Evolutionary conservation across 1,284 basidiomycete genomes (phyloP).

Genomic region (Apiotrichum akiyoshidainum): DNA sequence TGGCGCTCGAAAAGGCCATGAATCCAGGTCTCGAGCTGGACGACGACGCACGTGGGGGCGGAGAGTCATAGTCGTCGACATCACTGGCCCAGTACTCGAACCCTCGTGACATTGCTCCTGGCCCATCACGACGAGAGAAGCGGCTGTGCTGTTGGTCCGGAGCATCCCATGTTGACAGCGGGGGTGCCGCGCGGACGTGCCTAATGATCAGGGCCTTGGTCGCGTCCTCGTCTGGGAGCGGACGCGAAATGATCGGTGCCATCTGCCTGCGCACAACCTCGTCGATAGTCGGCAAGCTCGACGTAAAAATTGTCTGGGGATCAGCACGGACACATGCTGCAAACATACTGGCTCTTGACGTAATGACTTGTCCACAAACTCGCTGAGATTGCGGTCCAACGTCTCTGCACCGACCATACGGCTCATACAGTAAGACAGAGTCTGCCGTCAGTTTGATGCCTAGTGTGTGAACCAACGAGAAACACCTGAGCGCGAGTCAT

Average conservation of each 20-base stretch:
- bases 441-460: constrained; percentile 24
- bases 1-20: constrained; percentile 14
- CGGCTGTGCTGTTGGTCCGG: constrained; percentile 39
- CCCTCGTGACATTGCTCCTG: constrained; percentile 37
- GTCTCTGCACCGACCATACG: constrained; percentile 48
- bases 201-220: constrained; percentile 42
- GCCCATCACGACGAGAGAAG: constrained; percentile 39
- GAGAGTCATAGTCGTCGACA: constrained; percentile 44
- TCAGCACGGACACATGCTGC: neutral
- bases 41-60: constrained; percentile 12
- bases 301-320: constrained; percentile 29
- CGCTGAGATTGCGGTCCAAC: constrained; percentile 41
- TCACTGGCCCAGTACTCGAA: constrained; percentile 49
- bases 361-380: constrained; percentile 36
- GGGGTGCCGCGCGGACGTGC: constrained; percentile 43
- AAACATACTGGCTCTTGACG: constrained; percentile 27
- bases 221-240: constrained; percentile 28
- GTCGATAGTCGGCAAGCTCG: constrained; percentile 34
- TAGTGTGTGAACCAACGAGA: constrained; percentile 49
- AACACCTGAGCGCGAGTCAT: constrained; percentile 81
- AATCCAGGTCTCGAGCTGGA: constrained; percentile 13
- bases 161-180: constrained; percentile 44
- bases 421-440: constrained; percentile 37
- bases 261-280: constrained; percentile 29
- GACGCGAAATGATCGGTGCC: constrained; percentile 33